Conservation (phyloP, 768 basidiomycete genomes). For the Tylopilus balloui region DNA sequence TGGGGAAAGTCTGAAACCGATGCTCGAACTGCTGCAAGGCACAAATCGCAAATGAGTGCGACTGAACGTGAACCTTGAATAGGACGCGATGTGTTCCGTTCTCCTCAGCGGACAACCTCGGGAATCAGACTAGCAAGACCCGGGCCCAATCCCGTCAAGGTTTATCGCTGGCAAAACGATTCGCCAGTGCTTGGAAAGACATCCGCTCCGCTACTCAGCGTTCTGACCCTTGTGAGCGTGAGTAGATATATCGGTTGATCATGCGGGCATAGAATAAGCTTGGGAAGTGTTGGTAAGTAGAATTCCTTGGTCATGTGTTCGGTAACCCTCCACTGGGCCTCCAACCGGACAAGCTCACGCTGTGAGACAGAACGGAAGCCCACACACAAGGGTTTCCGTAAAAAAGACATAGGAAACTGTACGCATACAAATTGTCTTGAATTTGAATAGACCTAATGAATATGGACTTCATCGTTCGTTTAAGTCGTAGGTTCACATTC, state of each 20-base stretch:
- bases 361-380: constrained; percentile 5
- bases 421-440: too few relatives aligned
- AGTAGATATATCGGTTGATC: background rate
- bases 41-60: background rate
- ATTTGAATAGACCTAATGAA: background rate
- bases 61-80: background rate
- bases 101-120: constrained; percentile 1
- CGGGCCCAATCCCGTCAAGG: background rate
- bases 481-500: background rate
- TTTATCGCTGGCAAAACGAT: constrained; percentile 1
- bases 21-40: background rate
- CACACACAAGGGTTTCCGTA: constrained; percentile 10
- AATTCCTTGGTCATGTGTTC: background rate
- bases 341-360: background rate
- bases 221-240: constrained; percentile 1
- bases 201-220: background rate
- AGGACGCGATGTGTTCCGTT: too few relatives aligned
- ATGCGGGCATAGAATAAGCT: background rate
- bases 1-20: background rate
- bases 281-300: constrained; percentile 9
- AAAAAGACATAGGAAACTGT: background rate
- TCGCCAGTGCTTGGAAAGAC: background rate
- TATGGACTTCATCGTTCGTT: background rate
- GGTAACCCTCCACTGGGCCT: background rate
- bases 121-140: background rate